phyloP scores from a whole-genome alignment of 1,284 basidiomycete species.

The Earliella scabrosa region DNA sequence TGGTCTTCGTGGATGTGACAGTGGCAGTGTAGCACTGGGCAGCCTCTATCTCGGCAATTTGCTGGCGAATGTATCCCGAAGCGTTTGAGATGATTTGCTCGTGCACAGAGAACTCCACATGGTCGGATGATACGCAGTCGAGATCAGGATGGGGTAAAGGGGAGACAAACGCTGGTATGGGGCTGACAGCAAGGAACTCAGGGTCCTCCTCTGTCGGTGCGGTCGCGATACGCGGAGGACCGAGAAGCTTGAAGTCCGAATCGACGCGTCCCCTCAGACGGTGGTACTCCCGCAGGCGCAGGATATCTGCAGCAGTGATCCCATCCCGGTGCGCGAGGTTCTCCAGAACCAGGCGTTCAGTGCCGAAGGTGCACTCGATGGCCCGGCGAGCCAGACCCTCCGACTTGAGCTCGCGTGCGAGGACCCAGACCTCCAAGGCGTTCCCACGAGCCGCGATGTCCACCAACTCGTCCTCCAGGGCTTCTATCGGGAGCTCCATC shows the following conservation, averaged over 20 bases:
- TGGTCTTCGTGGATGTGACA: too few species aligned
- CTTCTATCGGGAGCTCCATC: slow-evolving; percentile 10
- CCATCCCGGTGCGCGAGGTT: neutral
- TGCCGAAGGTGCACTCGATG: slow-evolving; percentile 1
- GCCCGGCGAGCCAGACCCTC: slow-evolving; percentile 13
- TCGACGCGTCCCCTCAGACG: neutral
- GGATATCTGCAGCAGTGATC: neutral
- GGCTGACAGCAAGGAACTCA: neutral
- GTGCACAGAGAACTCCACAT: neutral
- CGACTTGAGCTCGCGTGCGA: slow-evolving; percentile 9
- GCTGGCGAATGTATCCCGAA: neutral
- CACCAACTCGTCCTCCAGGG: slow-evolving; percentile 8
- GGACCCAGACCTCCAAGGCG: slow-evolving; percentile 7
- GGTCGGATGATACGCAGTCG: neutral
- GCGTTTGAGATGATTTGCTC: neutral
- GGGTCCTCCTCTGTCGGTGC: neutral
- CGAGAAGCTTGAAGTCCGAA: neutral
- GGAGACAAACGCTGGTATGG: slow-evolving; percentile 50
- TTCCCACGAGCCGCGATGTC: neutral
- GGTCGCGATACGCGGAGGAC: neutral
- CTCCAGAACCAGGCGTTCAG: neutral
- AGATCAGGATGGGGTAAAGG: slow-evolving; percentile 16
- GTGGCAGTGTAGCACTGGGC: too few species aligned
- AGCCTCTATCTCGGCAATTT: too few species aligned
- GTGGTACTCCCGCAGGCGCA: slow-evolving; percentile 3